A percentile compares a stretch with the other conserved stretches of the same genome.
These are phyloP conservation scores for Polychaeton citri DNA, from an alignment of 2,329 filamentous ascomycete genomes.

Conservation along the genomic window DNA sequence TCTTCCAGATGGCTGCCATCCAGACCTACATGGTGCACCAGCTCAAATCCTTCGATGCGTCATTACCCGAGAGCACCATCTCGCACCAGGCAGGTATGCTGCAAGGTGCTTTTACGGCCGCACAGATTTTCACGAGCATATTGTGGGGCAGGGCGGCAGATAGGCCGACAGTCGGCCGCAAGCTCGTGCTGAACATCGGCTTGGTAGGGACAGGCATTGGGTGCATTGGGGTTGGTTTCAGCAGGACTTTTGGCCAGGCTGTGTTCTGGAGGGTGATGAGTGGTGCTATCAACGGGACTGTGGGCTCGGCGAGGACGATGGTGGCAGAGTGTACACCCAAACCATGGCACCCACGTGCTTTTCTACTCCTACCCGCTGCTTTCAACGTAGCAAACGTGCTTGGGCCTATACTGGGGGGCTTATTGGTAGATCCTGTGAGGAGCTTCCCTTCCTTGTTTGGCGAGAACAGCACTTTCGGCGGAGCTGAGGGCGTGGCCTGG, in stretches of 20 bases:
- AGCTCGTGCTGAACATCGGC: slow-evolving; percentile 26
- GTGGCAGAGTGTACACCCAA: slow-evolving; percentile 27
- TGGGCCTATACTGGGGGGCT: slow-evolving; percentile 43
- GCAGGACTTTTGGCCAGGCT: slow-evolving; percentile 26
- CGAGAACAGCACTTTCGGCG: slow-evolving; percentile 40
- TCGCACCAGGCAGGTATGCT: slow-evolving; percentile 29
- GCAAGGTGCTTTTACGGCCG: slow-evolving; percentile 28
- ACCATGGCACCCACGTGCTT: slow-evolving; percentile 27
- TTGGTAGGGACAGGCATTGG: slow-evolving; percentile 25
- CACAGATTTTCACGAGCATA: slow-evolving; percentile 29
- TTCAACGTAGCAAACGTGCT: slow-evolving; percentile 29
- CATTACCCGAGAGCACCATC: slow-evolving; percentile 33
- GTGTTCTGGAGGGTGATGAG: slow-evolving; percentile 26
- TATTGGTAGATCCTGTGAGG: slow-evolving; percentile 47
- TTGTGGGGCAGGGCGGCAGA: slow-evolving; percentile 29
- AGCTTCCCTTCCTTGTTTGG: slow-evolving; percentile 46
- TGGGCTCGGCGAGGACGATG: slow-evolving; percentile 29
- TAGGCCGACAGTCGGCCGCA: slow-evolving; percentile 31
- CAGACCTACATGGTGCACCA: slow-evolving; percentile 33
- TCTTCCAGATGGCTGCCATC: slow-evolving; percentile 31
- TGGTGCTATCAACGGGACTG: slow-evolving; percentile 28
- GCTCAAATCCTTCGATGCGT: slow-evolving; percentile 27
- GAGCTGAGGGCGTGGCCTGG: slow-evolving; percentile 43
- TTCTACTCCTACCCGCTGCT: slow-evolving; percentile 25
- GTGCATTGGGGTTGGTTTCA: slow-evolving; percentile 27